Percentiles rank a stretch among this genome's conserved stretches.
phyloP scores from a whole-genome alignment of 257 asterid genomes.

The Buddleja alternifolia region DNA sequence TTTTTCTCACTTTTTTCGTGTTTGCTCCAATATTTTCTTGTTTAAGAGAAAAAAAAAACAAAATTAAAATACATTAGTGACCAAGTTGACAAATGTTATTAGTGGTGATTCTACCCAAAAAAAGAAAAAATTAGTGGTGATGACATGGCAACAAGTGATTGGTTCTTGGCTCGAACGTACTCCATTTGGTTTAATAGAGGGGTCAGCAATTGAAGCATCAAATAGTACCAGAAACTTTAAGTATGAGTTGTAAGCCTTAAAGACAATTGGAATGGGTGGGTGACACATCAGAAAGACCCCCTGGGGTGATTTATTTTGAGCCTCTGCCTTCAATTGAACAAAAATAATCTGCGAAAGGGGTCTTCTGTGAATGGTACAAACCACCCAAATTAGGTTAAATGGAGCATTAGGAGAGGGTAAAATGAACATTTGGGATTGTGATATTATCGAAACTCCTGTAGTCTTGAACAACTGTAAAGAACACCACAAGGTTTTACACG shows the following conservation, averaged over 20 bases:
- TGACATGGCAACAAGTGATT: conserved; percentile 22
- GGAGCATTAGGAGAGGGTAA: conserved; percentile 30
- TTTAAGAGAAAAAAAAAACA: no score
- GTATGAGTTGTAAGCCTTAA: conserved; percentile 40
- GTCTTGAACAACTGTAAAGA: conserved; percentile 52
- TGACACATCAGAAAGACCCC: conserved; percentile 42
- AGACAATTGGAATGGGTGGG: conserved; percentile 40
- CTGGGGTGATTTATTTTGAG: conserved; percentile 31
- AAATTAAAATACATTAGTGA: no score
- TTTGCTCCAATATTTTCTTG: no score
- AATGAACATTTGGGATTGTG: conserved; percentile 16
- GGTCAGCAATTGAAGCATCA: conserved; percentile 25
- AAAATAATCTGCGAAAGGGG: neutral
- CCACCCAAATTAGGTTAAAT: conserved; percentile 39
- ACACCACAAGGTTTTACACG: conserved; percentile 9
- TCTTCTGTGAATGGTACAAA: conserved; percentile 4
- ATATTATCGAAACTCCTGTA: conserved; percentile 6
- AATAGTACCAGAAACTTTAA: conserved; percentile 34
- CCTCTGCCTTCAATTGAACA: neutral
- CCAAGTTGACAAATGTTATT: no score
- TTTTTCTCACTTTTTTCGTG: no score
- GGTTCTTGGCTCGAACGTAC: conserved; percentile 20
- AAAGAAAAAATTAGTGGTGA: conserved; percentile 21
- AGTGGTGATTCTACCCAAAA: no score
- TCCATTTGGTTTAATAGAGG: conserved; percentile 18